These are phyloP conservation scores for Hypoxylon sp. DNA, from an alignment of 2,329 filamentous ascomycete species.

Conservation along the genomic window DNA sequence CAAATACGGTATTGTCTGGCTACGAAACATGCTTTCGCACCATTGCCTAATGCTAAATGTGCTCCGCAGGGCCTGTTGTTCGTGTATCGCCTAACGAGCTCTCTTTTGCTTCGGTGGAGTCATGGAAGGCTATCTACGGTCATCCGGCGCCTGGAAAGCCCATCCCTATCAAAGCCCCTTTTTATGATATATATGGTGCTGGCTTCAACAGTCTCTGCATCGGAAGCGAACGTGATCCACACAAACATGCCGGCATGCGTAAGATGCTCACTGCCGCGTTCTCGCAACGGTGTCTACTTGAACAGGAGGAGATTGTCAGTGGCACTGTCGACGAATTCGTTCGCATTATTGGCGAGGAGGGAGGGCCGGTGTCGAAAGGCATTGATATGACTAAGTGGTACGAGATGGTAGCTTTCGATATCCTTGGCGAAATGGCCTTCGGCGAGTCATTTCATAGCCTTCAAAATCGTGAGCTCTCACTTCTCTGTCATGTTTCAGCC, in stretches of 20 bases:
- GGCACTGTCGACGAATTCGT: slow-evolving; percentile 20
- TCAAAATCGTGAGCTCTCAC: no score
- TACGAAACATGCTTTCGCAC: no score
- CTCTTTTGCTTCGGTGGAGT: slow-evolving; percentile 28
- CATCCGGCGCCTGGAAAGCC: neutral
- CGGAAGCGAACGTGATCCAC: slow-evolving; percentile 29
- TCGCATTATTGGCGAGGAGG: slow-evolving; percentile 2
- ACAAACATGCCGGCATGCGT: slow-evolving; percentile 24
- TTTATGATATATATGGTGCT: slow-evolving; percentile 26
- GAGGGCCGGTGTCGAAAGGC: slow-evolving; percentile 4
- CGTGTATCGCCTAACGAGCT: slow-evolving; percentile 40
- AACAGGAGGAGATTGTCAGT: slow-evolving; percentile 28
- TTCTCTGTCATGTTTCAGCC: no score
- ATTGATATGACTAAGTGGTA: slow-evolving; percentile 35
- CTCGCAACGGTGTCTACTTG: slow-evolving; percentile 10
- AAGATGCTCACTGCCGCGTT: slow-evolving; percentile 28
- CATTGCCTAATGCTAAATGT: neutral
- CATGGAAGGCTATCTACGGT: slow-evolving; percentile 41
- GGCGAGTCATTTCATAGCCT: slow-evolving; percentile 28
- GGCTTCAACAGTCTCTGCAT: slow-evolving; percentile 30
- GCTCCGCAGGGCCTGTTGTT: slow-evolving; percentile 32
- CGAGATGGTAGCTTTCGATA: slow-evolving; percentile 25
- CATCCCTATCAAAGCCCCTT: slow-evolving; percentile 9
- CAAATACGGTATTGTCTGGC: slow-evolving; percentile 17
- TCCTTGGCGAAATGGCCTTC: slow-evolving; percentile 32